Evolutionary conservation across 805 yeast species (phyloP), one percentile per base, ranked within the genome.

Genomic region (Candida jianshihensis): DNA sequence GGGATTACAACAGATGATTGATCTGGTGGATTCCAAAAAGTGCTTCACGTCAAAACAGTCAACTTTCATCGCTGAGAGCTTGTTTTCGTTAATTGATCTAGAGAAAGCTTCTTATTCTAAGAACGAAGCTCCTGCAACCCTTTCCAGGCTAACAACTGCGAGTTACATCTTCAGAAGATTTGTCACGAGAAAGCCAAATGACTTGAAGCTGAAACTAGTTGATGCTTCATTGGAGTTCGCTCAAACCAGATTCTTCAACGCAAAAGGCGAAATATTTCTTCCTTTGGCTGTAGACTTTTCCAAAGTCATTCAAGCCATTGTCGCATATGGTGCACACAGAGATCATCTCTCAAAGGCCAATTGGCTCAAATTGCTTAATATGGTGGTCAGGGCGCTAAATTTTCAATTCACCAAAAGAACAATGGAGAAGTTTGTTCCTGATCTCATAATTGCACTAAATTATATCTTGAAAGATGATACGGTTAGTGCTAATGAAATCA

Each of bases 1-100:
- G 33, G 81, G 73, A 0, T 47, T 79, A 8, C 52, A 53, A 16
- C 59, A 53, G 19, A 45, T 74, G 19, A 64, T 64, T 10, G 58
- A 51, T 34, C 53, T 44, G 5, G 37, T 44, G 1, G 30, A 38
- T n/a, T 20, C 46, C 43, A 37, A 49, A 41, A 41, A 48, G 45
- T 37, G 31, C 37, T 19, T 58, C 56, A 17, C 48, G 35, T 31
- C 34, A 24, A 27, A 40, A 48, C 60, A 51, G 26, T 19, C 59
- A 5, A 39, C 38, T 5, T 26, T 51, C 3, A 39, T 59, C 11
- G 21, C 53, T 26, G 54, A 64, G 34, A 41, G 50, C 5, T 35
- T 59, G 13, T 42, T 64, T 36, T 56, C 53, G 18, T 38, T 50
- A 27, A 34, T 60, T 6, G 64, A 58, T 21, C 45, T 45, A 13